phyloP scores from a whole-genome alignment of 148 eudicot species.

The Chenopodium berlandieri region DNA sequence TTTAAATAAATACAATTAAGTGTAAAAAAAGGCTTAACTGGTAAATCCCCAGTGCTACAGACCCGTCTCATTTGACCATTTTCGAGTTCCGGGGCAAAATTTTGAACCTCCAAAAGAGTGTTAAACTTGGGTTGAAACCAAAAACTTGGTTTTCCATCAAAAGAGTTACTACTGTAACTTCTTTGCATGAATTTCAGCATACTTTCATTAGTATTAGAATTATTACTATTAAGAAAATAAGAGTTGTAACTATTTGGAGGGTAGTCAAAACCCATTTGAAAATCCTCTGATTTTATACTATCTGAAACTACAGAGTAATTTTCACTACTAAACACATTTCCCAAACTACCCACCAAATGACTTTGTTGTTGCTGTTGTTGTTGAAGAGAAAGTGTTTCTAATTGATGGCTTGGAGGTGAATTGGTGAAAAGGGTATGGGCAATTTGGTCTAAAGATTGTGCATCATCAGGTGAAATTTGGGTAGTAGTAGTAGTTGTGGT shows the following conservation, averaged over 20 bases:
- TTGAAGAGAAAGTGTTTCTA: slow-evolving; percentile 47
- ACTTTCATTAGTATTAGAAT: slow-evolving; percentile 23
- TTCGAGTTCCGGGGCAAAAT: slow-evolving; percentile 25
- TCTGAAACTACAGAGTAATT: slow-evolving; percentile 36
- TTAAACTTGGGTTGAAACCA: slow-evolving; percentile 51
- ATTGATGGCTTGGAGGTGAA: slow-evolving; percentile 62
- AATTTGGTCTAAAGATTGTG: slow-evolving; percentile 45
- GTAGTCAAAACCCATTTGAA: slow-evolving; percentile 36
- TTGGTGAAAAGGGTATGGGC: slow-evolving; percentile 43
- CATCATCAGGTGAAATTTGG: slow-evolving; percentile 35
- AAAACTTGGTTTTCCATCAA: slow-evolving; percentile 40
- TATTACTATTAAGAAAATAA: slow-evolving; percentile 21
- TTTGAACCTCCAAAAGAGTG: slow-evolving; percentile 33
- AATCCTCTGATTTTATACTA: slow-evolving; percentile 63
- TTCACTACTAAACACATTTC: slow-evolving; percentile 28
- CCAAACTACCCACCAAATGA: slow-evolving; percentile 32
- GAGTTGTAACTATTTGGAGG: slow-evolving; percentile 12
- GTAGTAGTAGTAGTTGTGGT: not conserved
- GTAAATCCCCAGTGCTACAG: slow-evolving; percentile 90
- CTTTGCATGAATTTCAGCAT: slow-evolving; percentile 58
- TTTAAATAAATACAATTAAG: not conserved
- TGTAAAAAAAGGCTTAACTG: slow-evolving; percentile 39
- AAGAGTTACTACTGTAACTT: slow-evolving; percentile 61
- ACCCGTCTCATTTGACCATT: slow-evolving; percentile 63
- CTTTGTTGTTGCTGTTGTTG: slow-evolving; percentile 33